Base-by-base conservation (phyloP, 495 filamentous ascomycete genomes). In the Annulohypoxylon maeteangense region DNA sequence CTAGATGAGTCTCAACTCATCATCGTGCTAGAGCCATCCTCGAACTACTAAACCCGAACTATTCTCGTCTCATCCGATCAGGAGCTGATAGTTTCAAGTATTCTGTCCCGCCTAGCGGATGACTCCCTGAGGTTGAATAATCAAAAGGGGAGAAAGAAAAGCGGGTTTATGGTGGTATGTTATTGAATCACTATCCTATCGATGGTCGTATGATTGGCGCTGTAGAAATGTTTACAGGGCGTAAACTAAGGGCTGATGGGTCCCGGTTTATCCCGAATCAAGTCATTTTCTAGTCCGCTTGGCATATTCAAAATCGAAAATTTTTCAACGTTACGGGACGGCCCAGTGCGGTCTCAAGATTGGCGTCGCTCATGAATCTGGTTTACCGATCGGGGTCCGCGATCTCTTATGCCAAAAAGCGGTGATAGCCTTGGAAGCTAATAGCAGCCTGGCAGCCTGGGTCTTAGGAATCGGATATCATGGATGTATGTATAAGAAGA, bases 1-100 rank as follows among this genome's bases (percentile, higher is more conserved):
- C 59, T 31, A 64, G 22, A 38, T 42, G 60, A 56, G 22, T 61
- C 45, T 38, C 20, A 5, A 6, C 1, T 18, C 59, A 44, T 45
- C 16, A 32, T 64, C 56, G 48, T 62, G 31, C 56, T 68, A 38
- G 70, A 68, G 38, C 70, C 70, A 73, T 69, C 0, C 65, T 73
- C 70, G 65, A 69, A 69, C 70, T 69, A 73, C 47, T 36, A 66
- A 51, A 62, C 38, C 70, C 70, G 70, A 69, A 53, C 61, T 62
- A 73, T 73, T 73, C 70, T 73, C 70, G 70, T 73, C 65, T 62
- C 70, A 54, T 69, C 61, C 23, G 65, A 54, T 65, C 55, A 57
- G 59, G 38, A 62, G 38, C 48, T 62, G 18, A 47, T 47, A 25
- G 32, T 62, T 53, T 66, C 31, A 25, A 51, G 22, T 44, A n/a